These are phyloP conservation scores for Hypoxylon subgilvum DNA, from an alignment of 495 filamentous ascomycete species.

Conservation along the genomic window DNA sequence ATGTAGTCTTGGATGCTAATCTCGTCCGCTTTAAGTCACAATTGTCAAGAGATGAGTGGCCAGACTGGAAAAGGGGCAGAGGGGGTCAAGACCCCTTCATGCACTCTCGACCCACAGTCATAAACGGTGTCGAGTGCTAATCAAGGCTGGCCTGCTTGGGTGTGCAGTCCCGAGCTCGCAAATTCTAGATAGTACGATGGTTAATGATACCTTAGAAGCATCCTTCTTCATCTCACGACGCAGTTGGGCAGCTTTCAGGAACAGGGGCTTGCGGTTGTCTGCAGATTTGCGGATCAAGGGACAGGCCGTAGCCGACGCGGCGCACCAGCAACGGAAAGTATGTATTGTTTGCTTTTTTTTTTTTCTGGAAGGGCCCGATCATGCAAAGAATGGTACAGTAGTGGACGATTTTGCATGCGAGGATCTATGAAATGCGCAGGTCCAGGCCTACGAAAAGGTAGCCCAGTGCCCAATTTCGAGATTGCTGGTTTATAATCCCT, in stretches of 20 bases:
- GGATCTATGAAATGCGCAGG: constrained; percentile 27
- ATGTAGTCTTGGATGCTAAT: constrained; percentile 43
- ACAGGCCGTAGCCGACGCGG: constrained; percentile 44
- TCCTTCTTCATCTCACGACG: constrained; percentile 35
- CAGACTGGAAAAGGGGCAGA: constrained; percentile 27
- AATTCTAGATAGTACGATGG: constrained; percentile 25
- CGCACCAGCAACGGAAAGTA: constrained; percentile 36
- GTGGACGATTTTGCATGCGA: constrained; percentile 33
- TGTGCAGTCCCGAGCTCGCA: constrained; percentile 23
- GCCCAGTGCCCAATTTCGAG: constrained; percentile 28
- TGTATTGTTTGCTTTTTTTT: constrained; percentile 35
- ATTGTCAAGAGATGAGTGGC: constrained; percentile 86
- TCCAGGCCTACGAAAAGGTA: constrained; percentile 21
- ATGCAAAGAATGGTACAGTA: constrained; percentile 40
- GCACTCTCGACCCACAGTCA: constrained; percentile 19
- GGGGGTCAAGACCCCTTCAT: constrained; percentile 22
- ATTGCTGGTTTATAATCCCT: constrained; percentile 23
- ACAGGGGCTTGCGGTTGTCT: constrained; percentile 39
- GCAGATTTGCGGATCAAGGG: constrained; percentile 43
- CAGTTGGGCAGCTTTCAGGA: constrained; percentile 41
- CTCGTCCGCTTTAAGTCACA: constrained; percentile 66
- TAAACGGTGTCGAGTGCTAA: constrained; percentile 13
- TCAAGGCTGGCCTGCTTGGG: constrained; percentile 13
- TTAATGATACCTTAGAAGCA: constrained; percentile 22
- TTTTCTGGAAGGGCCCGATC: constrained; percentile 30